These are phyloP conservation scores for Serendipita vermifera DNA, from an alignment of 768 basidiomycete species.

Conservation along the genomic window DNA sequence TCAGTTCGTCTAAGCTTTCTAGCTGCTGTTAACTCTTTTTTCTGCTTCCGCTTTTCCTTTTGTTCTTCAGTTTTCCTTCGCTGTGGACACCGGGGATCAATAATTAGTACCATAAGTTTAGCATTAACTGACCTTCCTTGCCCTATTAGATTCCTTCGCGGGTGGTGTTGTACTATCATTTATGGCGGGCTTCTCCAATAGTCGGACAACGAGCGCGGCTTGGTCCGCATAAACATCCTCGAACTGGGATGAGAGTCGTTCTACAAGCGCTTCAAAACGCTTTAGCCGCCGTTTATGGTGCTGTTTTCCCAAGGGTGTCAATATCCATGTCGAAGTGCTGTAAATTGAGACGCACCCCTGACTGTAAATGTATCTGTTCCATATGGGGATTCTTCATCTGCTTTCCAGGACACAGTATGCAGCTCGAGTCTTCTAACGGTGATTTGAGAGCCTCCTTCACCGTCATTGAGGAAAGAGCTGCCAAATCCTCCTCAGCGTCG, in stretches of 20 bases:
- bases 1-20: neutral
- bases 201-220: constrained; percentile 6
- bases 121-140: constrained; percentile 45
- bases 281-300: constrained; percentile 10
- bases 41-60: constrained; percentile 18
- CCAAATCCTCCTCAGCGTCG: constrained; percentile 17
- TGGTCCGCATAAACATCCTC: neutral
- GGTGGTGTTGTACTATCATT: neutral
- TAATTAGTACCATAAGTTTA: constrained; percentile 32
- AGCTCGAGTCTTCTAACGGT: constrained; percentile 46
- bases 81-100: constrained; percentile 35
- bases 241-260: neutral
- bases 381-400: constrained; percentile 47
- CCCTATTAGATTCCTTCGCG: constrained; percentile 37
- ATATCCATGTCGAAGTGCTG: neutral
- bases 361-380: constrained; percentile 43
- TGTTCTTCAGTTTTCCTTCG: constrained; percentile 34
- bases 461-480: constrained; percentile 31
- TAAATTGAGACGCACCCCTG: constrained; percentile 32
- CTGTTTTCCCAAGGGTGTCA: neutral
- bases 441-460: constrained; percentile 48
- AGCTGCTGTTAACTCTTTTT: constrained; percentile 9
- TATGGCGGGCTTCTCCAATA: neutral
- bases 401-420: constrained; percentile 61
- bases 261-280: constrained; percentile 4